Percentiles rank a stretch among this genome's conserved stretches.
phyloP scores from a whole-genome alignment of 2,329 filamentous ascomycete species.

The Nothomitra cinnamomea region DNA sequence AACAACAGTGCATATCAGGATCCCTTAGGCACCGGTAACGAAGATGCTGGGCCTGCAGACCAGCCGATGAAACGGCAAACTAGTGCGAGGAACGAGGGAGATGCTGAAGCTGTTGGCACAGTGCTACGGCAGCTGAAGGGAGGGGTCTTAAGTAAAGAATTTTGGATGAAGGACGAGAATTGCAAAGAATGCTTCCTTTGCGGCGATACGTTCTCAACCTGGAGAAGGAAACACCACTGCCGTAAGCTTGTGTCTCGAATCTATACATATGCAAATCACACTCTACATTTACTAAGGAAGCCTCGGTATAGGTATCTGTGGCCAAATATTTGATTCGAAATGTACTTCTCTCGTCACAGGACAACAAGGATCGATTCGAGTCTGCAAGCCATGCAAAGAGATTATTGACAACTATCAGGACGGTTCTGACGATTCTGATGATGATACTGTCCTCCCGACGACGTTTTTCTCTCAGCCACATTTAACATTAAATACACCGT shows the following conservation, averaged over 20 bases:
- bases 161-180: constrained; percentile 98
- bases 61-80: not conserved
- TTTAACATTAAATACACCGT: constrained; percentile 24
- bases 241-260: constrained; percentile 33
- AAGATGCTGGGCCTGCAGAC: not conserved
- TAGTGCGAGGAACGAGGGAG: not conserved
- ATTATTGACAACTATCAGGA: constrained; percentile 89
- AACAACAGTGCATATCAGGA: not conserved
- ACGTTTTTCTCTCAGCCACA: constrained; percentile 38
- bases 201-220: constrained; percentile 77
- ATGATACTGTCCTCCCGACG: constrained; percentile 47
- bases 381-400: constrained; percentile 82
- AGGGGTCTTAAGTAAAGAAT: constrained; percentile 67
- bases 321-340: constrained; percentile 96
- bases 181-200: constrained; percentile 95
- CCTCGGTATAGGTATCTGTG: constrained; percentile 41
- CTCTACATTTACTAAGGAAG: not conserved
- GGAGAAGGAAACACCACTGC: constrained; percentile 92
- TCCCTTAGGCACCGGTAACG: not conserved
- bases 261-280: not conserved
- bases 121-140: constrained; percentile 2
- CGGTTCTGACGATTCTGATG: constrained; percentile 67
- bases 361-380: constrained; percentile 64
- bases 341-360: constrained; percentile 86
- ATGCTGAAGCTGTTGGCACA: constrained; percentile 9